These are phyloP conservation scores for Carnegiea gigantea DNA, from an alignment of 179 eudicot genomes.

Conservation along the genomic window DNA sequence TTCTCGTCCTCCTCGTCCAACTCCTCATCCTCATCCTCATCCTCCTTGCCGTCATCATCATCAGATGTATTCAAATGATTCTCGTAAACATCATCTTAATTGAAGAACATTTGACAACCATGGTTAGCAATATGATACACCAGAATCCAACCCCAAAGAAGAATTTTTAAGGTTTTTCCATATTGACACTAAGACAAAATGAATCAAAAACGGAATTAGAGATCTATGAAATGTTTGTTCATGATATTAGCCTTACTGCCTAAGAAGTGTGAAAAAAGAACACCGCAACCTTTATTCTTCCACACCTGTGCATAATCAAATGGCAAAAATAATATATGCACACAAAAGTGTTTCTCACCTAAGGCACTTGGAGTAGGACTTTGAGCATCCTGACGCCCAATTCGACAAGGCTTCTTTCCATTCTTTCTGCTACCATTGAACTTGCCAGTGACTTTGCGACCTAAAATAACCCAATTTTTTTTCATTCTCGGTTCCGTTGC, in stretches of 20 bases:
- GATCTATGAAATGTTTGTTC: not conserved
- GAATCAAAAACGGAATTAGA: not conserved
- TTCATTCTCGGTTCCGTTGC: not conserved
- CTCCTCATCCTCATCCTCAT: conserved; percentile 20
- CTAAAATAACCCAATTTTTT: conserved; percentile 1
- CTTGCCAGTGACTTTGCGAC: conserved; percentile 18
- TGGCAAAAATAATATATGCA: not conserved
- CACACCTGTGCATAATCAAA: not conserved
- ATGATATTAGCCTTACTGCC: not conserved
- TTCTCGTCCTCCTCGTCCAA: conserved; percentile 28
- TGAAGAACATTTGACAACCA: not conserved
- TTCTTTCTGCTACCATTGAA: conserved; percentile 6
- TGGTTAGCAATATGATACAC: not conserved
- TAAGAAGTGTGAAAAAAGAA: not conserved
- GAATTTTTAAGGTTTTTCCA: not conserved
- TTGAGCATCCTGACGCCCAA: conserved; percentile 17
- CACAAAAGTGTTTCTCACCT: conserved; percentile 24
- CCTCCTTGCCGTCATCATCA: conserved; percentile 33
- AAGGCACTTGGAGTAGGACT: conserved; percentile 14
- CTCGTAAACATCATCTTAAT: conserved; percentile 39
- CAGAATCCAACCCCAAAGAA: not conserved
- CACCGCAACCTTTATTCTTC: not conserved
- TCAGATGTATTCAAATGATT: conserved; percentile 29
- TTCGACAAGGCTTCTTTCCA: conserved; percentile 24
- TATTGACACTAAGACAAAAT: not conserved